Percentiles rank a stretch among this genome's conserved stretches.
Evolutionary conservation across 2,329 filamentous ascomycete species (phyloP).

Genomic region (Pyricularia pennisetigena): DNA sequence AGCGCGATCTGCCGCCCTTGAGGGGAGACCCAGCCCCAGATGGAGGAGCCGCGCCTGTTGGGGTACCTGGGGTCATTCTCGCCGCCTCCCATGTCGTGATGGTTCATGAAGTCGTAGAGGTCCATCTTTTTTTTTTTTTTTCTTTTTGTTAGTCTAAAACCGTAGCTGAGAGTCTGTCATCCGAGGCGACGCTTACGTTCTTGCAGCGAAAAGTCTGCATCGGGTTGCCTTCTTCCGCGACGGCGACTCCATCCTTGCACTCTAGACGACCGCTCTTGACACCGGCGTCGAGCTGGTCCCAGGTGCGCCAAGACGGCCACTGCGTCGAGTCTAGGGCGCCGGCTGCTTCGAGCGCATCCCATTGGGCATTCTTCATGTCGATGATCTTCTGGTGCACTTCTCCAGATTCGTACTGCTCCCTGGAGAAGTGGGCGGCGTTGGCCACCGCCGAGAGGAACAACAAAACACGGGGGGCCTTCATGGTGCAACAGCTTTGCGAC

Average conservation of each 20-base stretch:
- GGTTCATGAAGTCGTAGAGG: slow-evolving; percentile 2
- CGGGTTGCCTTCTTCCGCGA: not conserved
- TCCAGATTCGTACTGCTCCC: not conserved
- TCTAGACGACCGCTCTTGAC: not conserved
- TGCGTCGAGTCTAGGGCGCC: not conserved
- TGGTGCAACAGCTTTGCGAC: no score
- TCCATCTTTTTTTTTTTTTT: not conserved
- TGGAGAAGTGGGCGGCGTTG: not conserved
- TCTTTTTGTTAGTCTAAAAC: not conserved
- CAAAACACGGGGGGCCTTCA: no score
- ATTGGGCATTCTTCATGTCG: slow-evolving; percentile 1
- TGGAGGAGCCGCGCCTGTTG: not conserved
- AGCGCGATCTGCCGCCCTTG: slow-evolving; percentile 43
- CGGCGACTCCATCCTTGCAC: not conserved
- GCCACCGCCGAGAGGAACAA: not conserved
- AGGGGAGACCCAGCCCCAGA: slow-evolving; percentile 37
- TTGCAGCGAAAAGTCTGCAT: not conserved
- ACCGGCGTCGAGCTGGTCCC: not conserved
- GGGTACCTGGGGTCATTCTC: no score
- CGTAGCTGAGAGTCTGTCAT: no score
- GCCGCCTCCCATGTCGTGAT: not conserved
- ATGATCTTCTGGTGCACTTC: not conserved
- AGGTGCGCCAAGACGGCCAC: not conserved
- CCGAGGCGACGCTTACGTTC: not conserved
- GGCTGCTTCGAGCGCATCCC: not conserved